Evolutionary conservation across 1,139 yeast genomes (phyloP).

Genomic region (Wickerhamiella pararugosa): DNA sequence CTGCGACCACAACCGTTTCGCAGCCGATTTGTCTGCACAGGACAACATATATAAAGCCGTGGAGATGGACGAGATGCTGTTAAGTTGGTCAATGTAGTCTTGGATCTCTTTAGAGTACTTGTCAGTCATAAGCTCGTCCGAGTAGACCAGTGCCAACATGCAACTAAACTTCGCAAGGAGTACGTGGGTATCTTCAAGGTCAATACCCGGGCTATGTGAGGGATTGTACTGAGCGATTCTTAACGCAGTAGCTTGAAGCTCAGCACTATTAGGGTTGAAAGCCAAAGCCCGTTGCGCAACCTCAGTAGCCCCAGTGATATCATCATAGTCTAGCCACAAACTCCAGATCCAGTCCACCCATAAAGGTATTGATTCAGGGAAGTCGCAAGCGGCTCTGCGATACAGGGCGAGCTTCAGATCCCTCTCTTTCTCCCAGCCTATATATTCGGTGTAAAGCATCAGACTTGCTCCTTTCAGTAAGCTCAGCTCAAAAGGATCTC

Average conservation of each 20-base stretch:
- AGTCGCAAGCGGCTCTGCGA: not conserved
- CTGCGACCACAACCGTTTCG: not conserved
- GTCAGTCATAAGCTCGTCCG: too few species aligned
- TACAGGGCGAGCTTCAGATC: not conserved
- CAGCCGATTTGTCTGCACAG: not conserved
- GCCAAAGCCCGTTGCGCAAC: not conserved
- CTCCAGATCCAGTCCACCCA: not conserved
- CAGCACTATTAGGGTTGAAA: not conserved
- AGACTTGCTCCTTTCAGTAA: not conserved
- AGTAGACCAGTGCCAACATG: too few species aligned
- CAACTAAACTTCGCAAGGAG: too few species aligned
- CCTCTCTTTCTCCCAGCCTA: slow-evolving; percentile 1
- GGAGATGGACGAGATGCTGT: too few species aligned
- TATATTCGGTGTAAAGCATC: not conserved
- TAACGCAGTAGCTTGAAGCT: too few species aligned
- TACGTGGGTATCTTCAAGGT: too few species aligned
- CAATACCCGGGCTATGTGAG: too few species aligned
- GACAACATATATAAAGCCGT: not conserved
- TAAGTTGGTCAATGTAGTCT: too few species aligned
- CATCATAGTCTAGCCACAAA: not conserved
- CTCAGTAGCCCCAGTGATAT: not conserved
- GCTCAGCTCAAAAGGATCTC: slow-evolving; percentile 5
- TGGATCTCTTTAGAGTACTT: too few species aligned
- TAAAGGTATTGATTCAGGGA: too few species aligned
- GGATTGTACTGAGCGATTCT: too few species aligned